A percentile compares a stretch with the other conserved stretches of the same genome.
phyloP scores from a whole-genome alignment of 1,284 basidiomycete genomes.

The Ganoderma sp. region DNA sequence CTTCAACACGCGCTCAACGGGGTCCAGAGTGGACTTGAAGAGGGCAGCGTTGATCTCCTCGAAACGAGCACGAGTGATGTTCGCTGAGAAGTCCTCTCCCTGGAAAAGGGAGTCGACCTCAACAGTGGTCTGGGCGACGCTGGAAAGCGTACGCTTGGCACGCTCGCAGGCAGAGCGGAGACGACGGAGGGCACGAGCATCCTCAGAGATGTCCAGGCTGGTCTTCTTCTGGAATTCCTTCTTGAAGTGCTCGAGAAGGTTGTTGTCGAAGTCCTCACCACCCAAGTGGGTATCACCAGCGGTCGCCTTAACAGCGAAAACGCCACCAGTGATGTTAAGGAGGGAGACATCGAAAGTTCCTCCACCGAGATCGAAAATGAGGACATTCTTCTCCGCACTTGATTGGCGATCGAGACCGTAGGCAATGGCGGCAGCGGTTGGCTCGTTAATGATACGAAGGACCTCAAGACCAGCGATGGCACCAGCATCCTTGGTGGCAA shows the following conservation, averaged over 20 bases:
- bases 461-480: slow-evolving; percentile 93
- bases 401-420: slow-evolving; percentile 92
- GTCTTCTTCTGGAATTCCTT: slow-evolving; percentile 99
- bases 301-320: slow-evolving; percentile 97
- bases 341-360: slow-evolving; percentile 99
- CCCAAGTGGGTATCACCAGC: slow-evolving; percentile 99
- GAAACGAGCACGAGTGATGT: slow-evolving; percentile 98
- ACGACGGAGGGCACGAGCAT: slow-evolving; percentile 94
- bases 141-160: slow-evolving; percentile 98
- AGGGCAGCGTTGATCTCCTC: slow-evolving; percentile 96
- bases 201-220: slow-evolving; percentile 95
- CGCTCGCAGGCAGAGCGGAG: slow-evolving; percentile 97
- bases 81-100: slow-evolving; percentile 94
- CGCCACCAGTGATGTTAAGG: slow-evolving; percentile 94
- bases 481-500: slow-evolving; percentile 96
- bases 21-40: slow-evolving; percentile 98
- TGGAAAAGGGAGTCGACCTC: slow-evolving; percentile 99
- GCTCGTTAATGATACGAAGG: slow-evolving; percentile 98
- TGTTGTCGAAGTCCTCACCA: slow-evolving; percentile 98
- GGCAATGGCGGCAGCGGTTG: slow-evolving; percentile 93
- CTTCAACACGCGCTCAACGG: slow-evolving; percentile 98
- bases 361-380: slow-evolving; percentile 99
- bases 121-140: slow-evolving; percentile 97
- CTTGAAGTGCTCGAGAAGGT: slow-evolving; percentile 96
- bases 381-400: slow-evolving; percentile 95